Base-by-base conservation (phyloP, 805 yeast species). In the Zygoascus biomembranicola region DNA sequence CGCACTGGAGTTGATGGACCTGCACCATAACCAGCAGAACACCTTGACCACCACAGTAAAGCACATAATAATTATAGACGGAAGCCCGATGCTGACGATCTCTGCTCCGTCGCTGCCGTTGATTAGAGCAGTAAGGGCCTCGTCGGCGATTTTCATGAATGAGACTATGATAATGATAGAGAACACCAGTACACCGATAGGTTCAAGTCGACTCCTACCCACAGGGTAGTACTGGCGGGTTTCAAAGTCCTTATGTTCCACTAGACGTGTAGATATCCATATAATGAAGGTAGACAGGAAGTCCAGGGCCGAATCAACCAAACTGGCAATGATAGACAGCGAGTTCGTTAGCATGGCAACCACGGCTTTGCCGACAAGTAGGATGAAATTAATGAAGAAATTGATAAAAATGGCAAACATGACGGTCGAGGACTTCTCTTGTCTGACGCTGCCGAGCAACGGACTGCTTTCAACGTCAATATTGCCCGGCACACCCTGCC, bases 241-340 rank as follows among this genome's bases (percentile, higher is more conserved):
- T 51, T 73, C 70, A 75, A 82, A 76, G 61, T 77, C 76, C 10
- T 72, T 67, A 5, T 63, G 65, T 35, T 63, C 72, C 9, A 70
- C 73, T 35, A 68, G 58, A 8, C 61, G 49, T 58, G 85, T 82
- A 51, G 86, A 79, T 47, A 77, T 65, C 69, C 74, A 85, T 49
- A 87, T 87, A 59, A 87, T 86, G 54, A 84, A 70, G 0, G 94
- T 86, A 16, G 90, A 85, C 52, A 86, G 66, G 52, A 86, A 81
- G 62, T 87, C 95, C 57, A 86, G 74, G 0, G 81, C 72, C 1
- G 92, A 85, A 69, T 86, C 95, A 43, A 87, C 83, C 57, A 86
- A 75, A 0, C 94, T 85, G 0, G 95, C 95, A 50, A 86, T 72
- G 48, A 87, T 79, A 6, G 94, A 85, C 58, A 87, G 78, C 10